Conservation (phyloP, 2,329 filamentous ascomycete genomes). For the Leptographium galeiforme region DNA sequence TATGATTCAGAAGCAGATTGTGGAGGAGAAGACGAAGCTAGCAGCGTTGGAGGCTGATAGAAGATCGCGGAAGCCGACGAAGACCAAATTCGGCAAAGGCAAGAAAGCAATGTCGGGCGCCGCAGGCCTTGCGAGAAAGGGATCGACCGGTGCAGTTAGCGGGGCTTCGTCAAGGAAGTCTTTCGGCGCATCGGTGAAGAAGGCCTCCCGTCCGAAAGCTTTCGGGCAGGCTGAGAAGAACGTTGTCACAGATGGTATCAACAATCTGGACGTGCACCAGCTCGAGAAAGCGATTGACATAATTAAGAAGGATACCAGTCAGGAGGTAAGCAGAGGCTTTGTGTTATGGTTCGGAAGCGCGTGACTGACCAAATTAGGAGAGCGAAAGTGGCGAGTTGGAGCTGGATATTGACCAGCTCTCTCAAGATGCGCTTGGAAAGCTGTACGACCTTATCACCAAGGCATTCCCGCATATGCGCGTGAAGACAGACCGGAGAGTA, state of each 20-base stretch:
- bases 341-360: conserved; percentile 10
- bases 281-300: conserved; percentile 74
- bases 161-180: conserved; percentile 20
- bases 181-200: conserved; percentile 23
- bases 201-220: conserved; percentile 39
- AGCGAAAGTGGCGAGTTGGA: conserved; percentile 47
- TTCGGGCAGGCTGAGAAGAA: conserved; percentile 77
- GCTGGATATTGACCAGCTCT: conserved; percentile 45
- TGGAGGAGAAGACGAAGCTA: conserved; percentile 56
- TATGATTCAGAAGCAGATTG: conserved; percentile 57
- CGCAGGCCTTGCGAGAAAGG: conserved; percentile 8
- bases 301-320: conserved; percentile 75
- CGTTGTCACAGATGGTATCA: conserved; percentile 75
- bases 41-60: conserved; percentile 39
- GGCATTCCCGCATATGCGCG: conserved; percentile 22
- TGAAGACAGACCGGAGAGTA: conserved; percentile 20
- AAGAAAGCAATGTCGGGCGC: conserved; percentile 20
- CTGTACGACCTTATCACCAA: conserved; percentile 32
- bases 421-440: conserved; percentile 39
- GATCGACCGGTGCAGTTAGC: conserved; percentile 6
- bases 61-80: conserved; percentile 38
- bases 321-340: conserved; percentile 41
- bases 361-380: conserved; percentile 26
- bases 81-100: conserved; percentile 43
- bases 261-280: conserved; percentile 62